Conservation (phyloP, 2,329 filamentous ascomycete genomes). For the Rugonectria rugulosa region DNA sequence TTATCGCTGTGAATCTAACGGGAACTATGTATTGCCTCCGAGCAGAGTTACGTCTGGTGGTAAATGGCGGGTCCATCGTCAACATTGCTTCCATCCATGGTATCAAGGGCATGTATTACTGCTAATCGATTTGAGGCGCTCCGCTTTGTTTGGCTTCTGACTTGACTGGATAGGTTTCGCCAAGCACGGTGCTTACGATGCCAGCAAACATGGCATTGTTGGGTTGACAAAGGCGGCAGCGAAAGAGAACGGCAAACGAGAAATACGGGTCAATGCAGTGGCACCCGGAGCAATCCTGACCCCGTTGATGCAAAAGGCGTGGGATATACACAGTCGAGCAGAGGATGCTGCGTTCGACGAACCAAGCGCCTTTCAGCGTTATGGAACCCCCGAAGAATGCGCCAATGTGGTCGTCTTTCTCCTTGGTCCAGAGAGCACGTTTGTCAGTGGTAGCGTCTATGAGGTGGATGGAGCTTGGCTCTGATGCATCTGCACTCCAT, state of each 20-base stretch:
- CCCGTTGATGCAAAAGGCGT: conserved; percentile 55
- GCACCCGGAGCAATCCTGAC: conserved; percentile 59
- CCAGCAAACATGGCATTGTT: conserved; percentile 50
- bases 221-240: conserved; percentile 48
- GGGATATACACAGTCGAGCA: conserved; percentile 44
- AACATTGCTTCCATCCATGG: conserved; percentile 59
- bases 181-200: conserved; percentile 47
- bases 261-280: conserved; percentile 56
- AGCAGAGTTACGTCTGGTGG: conserved; percentile 51
- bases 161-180: conserved; percentile 40
- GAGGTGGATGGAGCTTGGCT: conserved; percentile 55
- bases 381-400: conserved; percentile 51
- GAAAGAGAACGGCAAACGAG: conserved; percentile 51
- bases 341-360: conserved; percentile 51
- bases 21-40: conserved; percentile 61
- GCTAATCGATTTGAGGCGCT: no score
- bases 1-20: conserved; percentile 58
- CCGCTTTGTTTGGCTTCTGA: conserved; percentile 25
- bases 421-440: conserved; percentile 45
- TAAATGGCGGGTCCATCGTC: conserved; percentile 63
- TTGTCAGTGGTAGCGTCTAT: conserved; percentile 50
- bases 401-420: conserved; percentile 46
- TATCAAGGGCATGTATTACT: conserved; percentile 50
- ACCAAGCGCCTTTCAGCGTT: conserved; percentile 51
- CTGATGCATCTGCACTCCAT: conserved; percentile 23